Base-by-base conservation (phyloP, 2,329 filamentous ascomycete species). In the Rutstroemia sp. region DNA sequence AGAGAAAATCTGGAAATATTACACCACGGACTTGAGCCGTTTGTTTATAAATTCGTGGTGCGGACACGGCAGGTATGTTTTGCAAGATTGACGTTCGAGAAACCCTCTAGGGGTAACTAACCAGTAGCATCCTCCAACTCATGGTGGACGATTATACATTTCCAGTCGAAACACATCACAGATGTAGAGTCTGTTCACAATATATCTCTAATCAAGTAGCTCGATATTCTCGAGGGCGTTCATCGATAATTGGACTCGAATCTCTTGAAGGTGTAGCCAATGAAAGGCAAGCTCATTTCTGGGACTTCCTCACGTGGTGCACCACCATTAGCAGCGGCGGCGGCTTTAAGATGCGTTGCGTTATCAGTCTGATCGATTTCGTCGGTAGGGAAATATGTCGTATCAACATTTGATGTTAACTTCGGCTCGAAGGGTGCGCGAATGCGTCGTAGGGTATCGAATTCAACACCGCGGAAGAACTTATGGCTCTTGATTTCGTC, bases 361-460 rank as follows among this genome's bases (percentile, higher is more conserved):
- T 91, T 96, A 72, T 96, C 92, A 55, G 91, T 92, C 76, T 97
- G 92, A 66, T 95, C 91, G 69, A 99, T 96, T 73, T 99, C 94
- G 69, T 99, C 94, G 52, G 91, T 96, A 9, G 94, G 94, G 84
- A 99, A 99, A 78, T 99, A 97, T 48, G 92, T 92, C 19, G 94
- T 96, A 70, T 99, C 94, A 67, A 96, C 88, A 72, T 94, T 94
- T 61, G 90, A 95, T 59, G 88, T 88, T 62, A 99, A 78, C 68
- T 91, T 90, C 2, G 94, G 94, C 75, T 97, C 92, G 70, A 99
- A 99, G 0, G 94, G 94, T 57, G 94, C 94, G 39, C 92, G 87
- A 68, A 99, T 97, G 59, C 87, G 86, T 62, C 94, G 89, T 63
- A 99, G 80, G 65, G 88, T 89, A 63, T 96, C 90, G 78, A 95